Evolutionary conservation across 768 basidiomycete species (phyloP).

Genomic region (Trametes maxima): DNA sequence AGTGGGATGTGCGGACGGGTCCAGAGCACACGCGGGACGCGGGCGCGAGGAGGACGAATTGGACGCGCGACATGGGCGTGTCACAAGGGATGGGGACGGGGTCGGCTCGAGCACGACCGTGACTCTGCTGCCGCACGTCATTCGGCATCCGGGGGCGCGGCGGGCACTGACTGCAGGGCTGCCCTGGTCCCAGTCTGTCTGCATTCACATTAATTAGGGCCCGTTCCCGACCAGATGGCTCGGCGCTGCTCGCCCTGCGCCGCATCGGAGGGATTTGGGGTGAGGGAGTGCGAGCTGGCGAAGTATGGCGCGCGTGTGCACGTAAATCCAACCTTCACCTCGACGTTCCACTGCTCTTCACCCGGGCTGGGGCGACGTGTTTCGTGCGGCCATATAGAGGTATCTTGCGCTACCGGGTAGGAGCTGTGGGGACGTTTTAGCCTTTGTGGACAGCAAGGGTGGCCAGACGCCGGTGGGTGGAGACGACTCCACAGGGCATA

Average conservation of each 20-base stretch:
- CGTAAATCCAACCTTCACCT: constrained; percentile 6
- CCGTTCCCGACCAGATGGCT: background rate
- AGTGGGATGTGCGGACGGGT: background rate
- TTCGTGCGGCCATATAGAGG: background rate
- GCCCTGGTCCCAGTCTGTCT: background rate
- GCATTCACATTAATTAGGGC: background rate
- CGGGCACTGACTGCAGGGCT: too few species aligned
- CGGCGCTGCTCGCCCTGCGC: background rate
- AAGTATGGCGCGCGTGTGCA: constrained; percentile 4
- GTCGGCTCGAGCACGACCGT: constrained; percentile 1
- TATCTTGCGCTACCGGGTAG: background rate
- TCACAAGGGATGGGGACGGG: constrained; percentile 6
- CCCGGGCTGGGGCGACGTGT: background rate
- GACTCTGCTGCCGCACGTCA: background rate
- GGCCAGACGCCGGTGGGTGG: constrained; percentile 5
- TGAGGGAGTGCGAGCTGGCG: background rate
- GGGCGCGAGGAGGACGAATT: background rate
- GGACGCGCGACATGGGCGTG: background rate
- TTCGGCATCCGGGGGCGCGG: background rate
- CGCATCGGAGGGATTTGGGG: background rate
- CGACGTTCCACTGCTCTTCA: background rate
- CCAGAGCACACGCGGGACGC: background rate
- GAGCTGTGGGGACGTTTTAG: background rate
- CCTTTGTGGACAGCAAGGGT: background rate
- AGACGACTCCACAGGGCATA: constrained; percentile 8